Evolutionary conservation across 2,329 filamentous ascomycete genomes (phyloP).

Genomic region (Bertia moriformis): DNA sequence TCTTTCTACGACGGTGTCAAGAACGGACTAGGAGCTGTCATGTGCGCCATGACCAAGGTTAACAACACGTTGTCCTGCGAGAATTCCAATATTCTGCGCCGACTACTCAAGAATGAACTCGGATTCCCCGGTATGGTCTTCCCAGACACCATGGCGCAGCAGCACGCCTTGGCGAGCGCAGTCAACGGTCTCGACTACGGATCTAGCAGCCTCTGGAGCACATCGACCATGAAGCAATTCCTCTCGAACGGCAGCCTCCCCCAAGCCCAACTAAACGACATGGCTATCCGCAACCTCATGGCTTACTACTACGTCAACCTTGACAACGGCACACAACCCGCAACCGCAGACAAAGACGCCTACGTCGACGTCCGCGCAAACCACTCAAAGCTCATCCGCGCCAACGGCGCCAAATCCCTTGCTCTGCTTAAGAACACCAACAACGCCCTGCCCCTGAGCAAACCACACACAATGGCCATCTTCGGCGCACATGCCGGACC

Average conservation of each 20-base stretch:
- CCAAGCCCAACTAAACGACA: constrained; percentile 7
- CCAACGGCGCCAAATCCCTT: constrained; percentile 26
- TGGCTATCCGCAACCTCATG: constrained; percentile 6
- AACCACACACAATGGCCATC: constrained; percentile 23
- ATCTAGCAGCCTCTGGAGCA: not conserved
- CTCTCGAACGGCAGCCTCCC: constrained; percentile 5
- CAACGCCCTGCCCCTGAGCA: constrained; percentile 40
- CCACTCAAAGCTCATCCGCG: constrained; percentile 5
- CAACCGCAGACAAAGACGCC: not conserved
- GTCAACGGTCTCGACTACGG: constrained; percentile 12
- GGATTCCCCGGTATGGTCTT: constrained; percentile 11
- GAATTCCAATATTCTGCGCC: constrained; percentile 8
- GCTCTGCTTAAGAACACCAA: constrained; percentile 47
- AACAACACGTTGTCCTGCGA: constrained; percentile 10
- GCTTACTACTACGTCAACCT: constrained; percentile 5
- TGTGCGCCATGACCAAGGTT: constrained; percentile 11
- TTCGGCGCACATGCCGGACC: constrained; percentile 43
- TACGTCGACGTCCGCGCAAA: constrained; percentile 5
- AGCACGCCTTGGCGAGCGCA: constrained; percentile 9
- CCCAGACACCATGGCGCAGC: constrained; percentile 8
- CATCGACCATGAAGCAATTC: constrained; percentile 2
- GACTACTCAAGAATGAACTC: constrained; percentile 11
- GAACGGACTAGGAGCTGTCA: constrained; percentile 7
- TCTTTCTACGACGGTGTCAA: constrained; percentile 9
- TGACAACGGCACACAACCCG: constrained; percentile 4